phyloP scores from a whole-genome alignment of 1,139 yeast genomes.

The Magnusiomyces suaveolens region DNA sequence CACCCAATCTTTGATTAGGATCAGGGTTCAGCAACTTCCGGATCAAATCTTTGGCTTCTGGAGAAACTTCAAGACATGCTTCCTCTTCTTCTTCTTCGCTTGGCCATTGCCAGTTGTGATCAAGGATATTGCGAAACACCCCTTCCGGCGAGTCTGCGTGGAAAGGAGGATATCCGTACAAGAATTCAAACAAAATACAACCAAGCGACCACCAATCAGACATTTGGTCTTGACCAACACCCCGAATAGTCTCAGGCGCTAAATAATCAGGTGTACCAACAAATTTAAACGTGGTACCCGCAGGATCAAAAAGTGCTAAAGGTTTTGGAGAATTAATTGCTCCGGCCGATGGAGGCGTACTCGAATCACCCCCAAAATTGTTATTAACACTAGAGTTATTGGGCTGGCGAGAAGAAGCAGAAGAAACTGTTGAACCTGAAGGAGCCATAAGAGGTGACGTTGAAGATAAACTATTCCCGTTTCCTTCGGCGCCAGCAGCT shows the following conservation, averaged over 20 bases:
- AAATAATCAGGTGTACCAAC: slow-evolving; percentile 97
- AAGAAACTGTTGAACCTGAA: not conserved
- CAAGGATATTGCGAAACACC: slow-evolving; percentile 73
- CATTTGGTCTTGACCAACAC: slow-evolving; percentile 72
- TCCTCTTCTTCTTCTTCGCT: slow-evolving; percentile 24
- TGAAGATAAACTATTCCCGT: not conserved
- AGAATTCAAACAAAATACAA: slow-evolving; percentile 83
- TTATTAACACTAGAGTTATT: not conserved
- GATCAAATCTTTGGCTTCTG: slow-evolving; percentile 68
- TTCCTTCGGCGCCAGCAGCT: not conserved
- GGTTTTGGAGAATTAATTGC: slow-evolving; percentile 3
- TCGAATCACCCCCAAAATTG: not conserved
- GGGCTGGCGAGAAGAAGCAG: not conserved
- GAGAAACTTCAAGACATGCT: slow-evolving; percentile 39
- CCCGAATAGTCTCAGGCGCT: slow-evolving; percentile 91
- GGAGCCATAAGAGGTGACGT: not conserved
- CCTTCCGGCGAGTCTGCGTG: slow-evolving; percentile 71
- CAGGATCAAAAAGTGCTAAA: slow-evolving; percentile 23
- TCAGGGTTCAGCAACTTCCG: slow-evolving; percentile 49
- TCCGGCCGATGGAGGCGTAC: not conserved
- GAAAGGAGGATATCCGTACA: slow-evolving; percentile 93
- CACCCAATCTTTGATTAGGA: slow-evolving; percentile 62
- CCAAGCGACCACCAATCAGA: slow-evolving; percentile 99
- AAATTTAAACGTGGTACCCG: slow-evolving; percentile 40
- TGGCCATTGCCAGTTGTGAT: slow-evolving; percentile 80